These are phyloP conservation scores for Fusarium marasasianum DNA, from an alignment of 2,329 filamentous ascomycete species.

Conservation along the genomic window DNA sequence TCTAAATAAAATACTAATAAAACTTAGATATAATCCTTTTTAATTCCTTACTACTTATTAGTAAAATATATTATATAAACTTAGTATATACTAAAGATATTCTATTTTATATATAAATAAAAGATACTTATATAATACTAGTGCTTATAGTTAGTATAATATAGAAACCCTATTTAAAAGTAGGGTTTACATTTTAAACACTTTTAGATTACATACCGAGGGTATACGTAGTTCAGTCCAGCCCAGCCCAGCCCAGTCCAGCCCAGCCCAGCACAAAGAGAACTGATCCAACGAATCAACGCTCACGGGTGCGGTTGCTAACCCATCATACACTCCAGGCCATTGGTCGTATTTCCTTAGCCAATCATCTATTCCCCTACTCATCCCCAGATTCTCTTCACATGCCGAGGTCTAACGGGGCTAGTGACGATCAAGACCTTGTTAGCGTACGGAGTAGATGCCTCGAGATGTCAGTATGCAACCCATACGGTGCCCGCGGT, in stretches of 20 bases:
- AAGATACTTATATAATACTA: no score
- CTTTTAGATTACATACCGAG: no score
- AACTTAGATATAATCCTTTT: no score
- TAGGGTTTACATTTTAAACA: no score
- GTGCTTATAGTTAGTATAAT: no score
- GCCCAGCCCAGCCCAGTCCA: background rate
- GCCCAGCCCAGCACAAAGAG: background rate
- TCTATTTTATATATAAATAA: no score
- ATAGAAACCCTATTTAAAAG: no score
- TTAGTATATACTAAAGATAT: no score
- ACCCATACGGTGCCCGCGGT: constrained; percentile 20
- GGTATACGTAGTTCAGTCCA: background rate
- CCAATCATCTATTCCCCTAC: constrained; percentile 11
- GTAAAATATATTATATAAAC: no score
- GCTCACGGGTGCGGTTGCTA: background rate
- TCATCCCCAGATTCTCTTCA: constrained; percentile 18
- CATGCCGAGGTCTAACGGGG: constrained; percentile 4
- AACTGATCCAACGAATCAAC: background rate
- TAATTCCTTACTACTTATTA: no score
- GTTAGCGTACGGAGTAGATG: background rate
- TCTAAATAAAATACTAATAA: no score
- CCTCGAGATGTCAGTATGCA: background rate
- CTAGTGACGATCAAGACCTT: background rate
- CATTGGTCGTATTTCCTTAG: background rate
- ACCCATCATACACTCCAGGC: background rate